Base-by-base conservation (phyloP, 352 stramenopile genomes). In the Globisporangium abappressorium region DNA sequence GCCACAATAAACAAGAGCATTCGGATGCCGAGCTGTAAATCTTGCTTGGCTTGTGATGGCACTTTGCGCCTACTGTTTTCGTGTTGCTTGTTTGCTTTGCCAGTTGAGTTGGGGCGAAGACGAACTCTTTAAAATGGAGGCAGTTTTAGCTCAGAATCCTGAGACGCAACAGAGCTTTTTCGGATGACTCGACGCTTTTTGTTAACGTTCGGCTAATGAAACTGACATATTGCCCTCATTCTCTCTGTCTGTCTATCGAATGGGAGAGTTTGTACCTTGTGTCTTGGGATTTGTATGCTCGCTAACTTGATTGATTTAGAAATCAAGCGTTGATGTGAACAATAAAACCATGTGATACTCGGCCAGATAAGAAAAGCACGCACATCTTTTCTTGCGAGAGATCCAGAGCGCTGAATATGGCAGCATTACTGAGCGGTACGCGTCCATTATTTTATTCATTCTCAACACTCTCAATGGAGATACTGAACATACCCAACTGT, bases 141-240 rank as follows among this genome's bases (percentile, higher is more conserved):
- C n/a, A 3, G 9, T 24, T 14, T 14, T 60, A 33, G 20, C 56
- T 62, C 56, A 26, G 30, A 41, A 41, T 62, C 56, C 56, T 62
- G 33, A 49, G 56, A 61, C n/a, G 56, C 33, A 24, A 11, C 9
- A 22, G 14, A 58, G 2, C 14, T 30, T 36, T 58, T 58, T 57
- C 5, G 56, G 33, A 62, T 62, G 33, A 62, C 56, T 62, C 55
- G 55, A 49, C n/a, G 11, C n/a, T 22, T 62, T 33, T 49, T 8
- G 43, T 51, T 8, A 20, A 5, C 41, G 18, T 12, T 51, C 43
- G 43, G 43, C 43, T 51, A 24, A 24, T 51, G 43, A 51, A 51
- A 51, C 43, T 18, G 43, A 51, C 43, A 51, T 18, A 11, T 51
- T 51, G 43, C 43, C 43, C 43, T 51, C 12, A 51, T 1, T 18